Percentiles rank a stretch among this genome's conserved stretches.
Evolutionary conservation across 768 basidiomycete genomes (phyloP).

Genomic region (Cystoderma amianthinum): DNA sequence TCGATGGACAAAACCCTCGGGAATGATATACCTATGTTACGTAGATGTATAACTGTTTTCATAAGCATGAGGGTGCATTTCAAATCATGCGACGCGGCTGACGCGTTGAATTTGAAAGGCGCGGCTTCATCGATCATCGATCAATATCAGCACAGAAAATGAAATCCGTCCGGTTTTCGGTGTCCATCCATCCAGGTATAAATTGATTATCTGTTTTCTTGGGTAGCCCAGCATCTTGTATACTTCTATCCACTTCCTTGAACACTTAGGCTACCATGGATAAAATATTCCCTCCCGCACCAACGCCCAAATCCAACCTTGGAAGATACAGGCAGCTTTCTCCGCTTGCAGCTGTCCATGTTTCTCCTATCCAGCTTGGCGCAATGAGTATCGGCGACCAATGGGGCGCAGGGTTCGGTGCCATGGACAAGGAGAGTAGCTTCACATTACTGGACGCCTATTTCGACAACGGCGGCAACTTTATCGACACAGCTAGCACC

Average conservation of each 20-base stretch:
- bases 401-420: conserved; percentile 25
- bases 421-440: conserved; percentile 31
- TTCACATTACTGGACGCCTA: conserved; percentile 41
- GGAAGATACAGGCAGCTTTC: conserved; percentile 27
- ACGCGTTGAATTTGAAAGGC: too few relatives aligned
- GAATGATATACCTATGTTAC: too few relatives aligned
- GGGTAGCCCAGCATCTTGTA: too few relatives aligned
- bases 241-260: not conserved
- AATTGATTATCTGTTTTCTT: too few relatives aligned
- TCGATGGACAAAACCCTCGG: too few relatives aligned
- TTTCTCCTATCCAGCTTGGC: conserved; percentile 35
- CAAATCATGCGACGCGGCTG: too few relatives aligned
- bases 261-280: not conserved
- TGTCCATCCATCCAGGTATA: too few relatives aligned
- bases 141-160: too few relatives aligned
- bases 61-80: too few relatives aligned
- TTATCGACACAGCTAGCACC: conserved; percentile 40
- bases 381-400: conserved; percentile 36
- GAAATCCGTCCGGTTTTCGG: too few relatives aligned
- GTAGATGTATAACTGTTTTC: too few relatives aligned
- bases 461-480: conserved; percentile 38
- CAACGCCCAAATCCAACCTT: conserved; percentile 21
- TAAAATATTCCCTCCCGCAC: conserved; percentile 8
- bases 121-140: too few relatives aligned
- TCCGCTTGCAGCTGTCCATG: conserved; percentile 27